Conservation (phyloP, 2,329 filamentous ascomycete genomes). For the Myriangium duriaei region DNA sequence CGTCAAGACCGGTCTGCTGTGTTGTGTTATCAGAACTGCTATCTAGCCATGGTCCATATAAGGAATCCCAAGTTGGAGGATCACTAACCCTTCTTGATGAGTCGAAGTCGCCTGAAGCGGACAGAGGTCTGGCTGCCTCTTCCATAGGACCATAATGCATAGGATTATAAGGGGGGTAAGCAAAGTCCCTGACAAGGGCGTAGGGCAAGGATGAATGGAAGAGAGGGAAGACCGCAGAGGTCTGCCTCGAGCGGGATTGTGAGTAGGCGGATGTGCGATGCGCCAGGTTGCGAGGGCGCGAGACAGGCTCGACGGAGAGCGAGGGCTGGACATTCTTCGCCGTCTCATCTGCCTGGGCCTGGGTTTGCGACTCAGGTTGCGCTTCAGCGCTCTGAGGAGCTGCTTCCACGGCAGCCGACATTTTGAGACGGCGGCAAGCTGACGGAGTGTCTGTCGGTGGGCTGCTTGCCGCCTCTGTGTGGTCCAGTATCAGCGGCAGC, state of each 20-base stretch:
- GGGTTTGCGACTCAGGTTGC: not conserved
- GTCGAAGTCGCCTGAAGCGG: conserved; percentile 56
- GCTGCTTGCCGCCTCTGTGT: conserved; percentile 8
- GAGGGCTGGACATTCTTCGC: conserved; percentile 6
- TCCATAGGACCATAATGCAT: conserved; percentile 89
- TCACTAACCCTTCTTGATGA: conserved; percentile 57
- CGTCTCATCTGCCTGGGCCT: conserved; percentile 1
- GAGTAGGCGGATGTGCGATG: conserved; percentile 7
- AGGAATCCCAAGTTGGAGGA: conserved; percentile 60
- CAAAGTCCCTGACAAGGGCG: conserved; percentile 89
- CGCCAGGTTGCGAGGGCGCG: conserved; percentile 3
- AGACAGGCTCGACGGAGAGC: conserved; percentile 2
- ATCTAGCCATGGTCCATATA: conserved; percentile 42
- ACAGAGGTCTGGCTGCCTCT: conserved; percentile 34
- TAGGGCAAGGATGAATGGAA: conserved; percentile 80
- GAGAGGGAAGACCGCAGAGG: conserved; percentile 51
- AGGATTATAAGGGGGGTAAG: conserved; percentile 70
- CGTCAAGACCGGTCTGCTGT: conserved; percentile 19
- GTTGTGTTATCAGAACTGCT: conserved; percentile 14
- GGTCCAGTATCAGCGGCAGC: not conserved
- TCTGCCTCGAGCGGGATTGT: conserved; percentile 11
- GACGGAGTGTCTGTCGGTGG: conserved; percentile 6
- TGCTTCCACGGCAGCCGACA: conserved; percentile 6
- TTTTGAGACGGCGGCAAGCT: conserved; percentile 9
- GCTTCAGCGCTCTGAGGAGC: conserved; percentile 1